Evolutionary conservation across 768 basidiomycete genomes (phyloP), one percentile per base, ranked within the genome.

Genomic region (Phanerodontia chrysosporium): DNA sequence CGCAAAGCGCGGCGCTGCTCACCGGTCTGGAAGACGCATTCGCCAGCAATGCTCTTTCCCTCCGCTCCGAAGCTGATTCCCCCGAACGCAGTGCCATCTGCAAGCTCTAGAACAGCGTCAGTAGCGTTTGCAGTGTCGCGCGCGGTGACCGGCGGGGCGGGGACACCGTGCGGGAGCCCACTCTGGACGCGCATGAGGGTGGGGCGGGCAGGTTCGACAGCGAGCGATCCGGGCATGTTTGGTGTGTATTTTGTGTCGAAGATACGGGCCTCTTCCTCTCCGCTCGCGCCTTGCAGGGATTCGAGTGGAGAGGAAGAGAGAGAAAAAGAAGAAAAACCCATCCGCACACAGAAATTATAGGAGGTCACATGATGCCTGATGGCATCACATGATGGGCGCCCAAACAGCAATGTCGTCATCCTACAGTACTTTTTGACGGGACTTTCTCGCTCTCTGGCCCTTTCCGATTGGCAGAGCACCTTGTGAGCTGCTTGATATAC

Each of bases 1-100:
- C n/a, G 39, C 32, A 25, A 48, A 8, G 10, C 22, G 25, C 49
- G 45, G 59, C 42, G 24, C 65, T 88, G 72, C 39, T 42, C 69
- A 95, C 97, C 97, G 42, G 97, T 99, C 78, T 98, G 96, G 77
- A 99, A 99, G 69, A 99, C 97, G 73, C 97, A 98, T 83, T 99
- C 97, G 66, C 97, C 97, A 18, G 96, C 83, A 30, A 96, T 81
- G 69, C 92, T 95, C 75, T 93, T 95, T 48, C 82, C 84, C 66
- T 92, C 83, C 3, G 93, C 94, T 67, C 97, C 97, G 69, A 99
- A 98, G 69, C 90, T 93, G 71, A 90, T 86, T 35, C 97, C 97
- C 58, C 89, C 79, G 67, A 85, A 92, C 1, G 90, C 87, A 56
- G 92, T 84, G 2, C 95, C 96, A 74, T 98, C 96, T 49, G 82